These are phyloP conservation scores for Stereocaulon alpinum DNA, from an alignment of 495 filamentous ascomycete species.

Conservation along the genomic window DNA sequence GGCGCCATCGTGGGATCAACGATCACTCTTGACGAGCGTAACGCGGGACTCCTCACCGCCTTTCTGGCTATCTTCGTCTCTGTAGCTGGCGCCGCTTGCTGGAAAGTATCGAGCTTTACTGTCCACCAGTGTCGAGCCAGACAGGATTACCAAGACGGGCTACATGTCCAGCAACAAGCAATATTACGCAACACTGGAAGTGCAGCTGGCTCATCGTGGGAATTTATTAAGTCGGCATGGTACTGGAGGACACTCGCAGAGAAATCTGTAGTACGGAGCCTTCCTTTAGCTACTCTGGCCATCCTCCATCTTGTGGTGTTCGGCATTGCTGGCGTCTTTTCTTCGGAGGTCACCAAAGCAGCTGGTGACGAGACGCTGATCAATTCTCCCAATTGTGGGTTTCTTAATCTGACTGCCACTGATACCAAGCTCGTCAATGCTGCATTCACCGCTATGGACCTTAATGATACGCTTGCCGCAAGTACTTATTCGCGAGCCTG, in stretches of 20 bases:
- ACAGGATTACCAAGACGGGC: slow-evolving; percentile 16
- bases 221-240: slow-evolving; percentile 21
- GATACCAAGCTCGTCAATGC: not conserved
- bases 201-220: slow-evolving; percentile 22
- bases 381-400: slow-evolving; percentile 22
- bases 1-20: slow-evolving; percentile 31
- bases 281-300: slow-evolving; percentile 26
- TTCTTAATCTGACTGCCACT: not conserved
- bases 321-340: slow-evolving; percentile 28
- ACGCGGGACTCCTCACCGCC: slow-evolving; percentile 32
- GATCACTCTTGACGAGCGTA: slow-evolving; percentile 27
- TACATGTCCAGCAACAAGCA: slow-evolving; percentile 31
- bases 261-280: slow-evolving; percentile 20
- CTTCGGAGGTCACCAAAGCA: slow-evolving; percentile 27
- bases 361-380: slow-evolving; percentile 27
- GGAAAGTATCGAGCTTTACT: slow-evolving; percentile 31
- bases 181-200: slow-evolving; percentile 28
- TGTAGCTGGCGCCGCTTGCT: slow-evolving; percentile 27
- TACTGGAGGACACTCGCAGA: slow-evolving; percentile 27
- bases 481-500: slow-evolving; percentile 25
- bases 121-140: slow-evolving; percentile 29
- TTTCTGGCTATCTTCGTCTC: slow-evolving; percentile 34
- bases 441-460: slow-evolving; percentile 3
- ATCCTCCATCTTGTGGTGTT: slow-evolving; percentile 26
- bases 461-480: slow-evolving; percentile 25